Conservation (phyloP, 345 rosid species). For the Odontarrhena argentea region DNA sequence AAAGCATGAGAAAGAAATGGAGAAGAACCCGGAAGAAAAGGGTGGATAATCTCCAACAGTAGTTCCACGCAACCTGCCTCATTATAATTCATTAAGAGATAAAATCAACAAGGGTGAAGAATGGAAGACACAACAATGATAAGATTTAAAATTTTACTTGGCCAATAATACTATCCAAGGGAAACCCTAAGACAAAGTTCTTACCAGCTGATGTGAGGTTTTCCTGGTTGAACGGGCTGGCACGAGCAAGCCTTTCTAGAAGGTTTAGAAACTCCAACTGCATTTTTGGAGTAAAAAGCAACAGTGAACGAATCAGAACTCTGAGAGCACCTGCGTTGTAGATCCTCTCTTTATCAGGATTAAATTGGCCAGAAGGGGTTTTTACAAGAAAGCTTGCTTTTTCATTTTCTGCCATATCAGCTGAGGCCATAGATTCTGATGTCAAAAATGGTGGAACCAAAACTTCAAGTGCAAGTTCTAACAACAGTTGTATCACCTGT, state of each 20-base stretch:
- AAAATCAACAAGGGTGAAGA: conserved; percentile 22
- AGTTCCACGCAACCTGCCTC: conserved; percentile 81
- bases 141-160: conserved; percentile 10
- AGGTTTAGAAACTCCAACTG: conserved; percentile 78
- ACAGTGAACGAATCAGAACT: conserved; percentile 72
- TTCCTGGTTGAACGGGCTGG: conserved; percentile 85
- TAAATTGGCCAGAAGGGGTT: conserved; percentile 56
- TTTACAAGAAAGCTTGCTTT: conserved; percentile 51
- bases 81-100: conserved; percentile 18
- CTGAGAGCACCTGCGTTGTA: conserved; percentile 82
- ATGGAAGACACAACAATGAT: conserved; percentile 26
- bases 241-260: conserved; percentile 74
- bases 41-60: conserved; percentile 76
- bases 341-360: conserved; percentile 71
- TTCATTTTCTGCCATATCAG: conserved; percentile 51
- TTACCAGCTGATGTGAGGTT: conserved; percentile 84
- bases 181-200: conserved; percentile 33
- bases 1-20: conserved; percentile 67
- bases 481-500: conserved; percentile 78
- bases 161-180: conserved; percentile 1
- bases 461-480: conserved; percentile 91
- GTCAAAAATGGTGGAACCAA: conserved; percentile 78
- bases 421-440: conserved; percentile 50
- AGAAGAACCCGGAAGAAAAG: conserved; percentile 78
- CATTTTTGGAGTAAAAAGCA: conserved; percentile 80